These are phyloP conservation scores for Capronia epimyces DNA, from an alignment of 2,329 filamentous ascomycete species.

Conservation along the genomic window DNA sequence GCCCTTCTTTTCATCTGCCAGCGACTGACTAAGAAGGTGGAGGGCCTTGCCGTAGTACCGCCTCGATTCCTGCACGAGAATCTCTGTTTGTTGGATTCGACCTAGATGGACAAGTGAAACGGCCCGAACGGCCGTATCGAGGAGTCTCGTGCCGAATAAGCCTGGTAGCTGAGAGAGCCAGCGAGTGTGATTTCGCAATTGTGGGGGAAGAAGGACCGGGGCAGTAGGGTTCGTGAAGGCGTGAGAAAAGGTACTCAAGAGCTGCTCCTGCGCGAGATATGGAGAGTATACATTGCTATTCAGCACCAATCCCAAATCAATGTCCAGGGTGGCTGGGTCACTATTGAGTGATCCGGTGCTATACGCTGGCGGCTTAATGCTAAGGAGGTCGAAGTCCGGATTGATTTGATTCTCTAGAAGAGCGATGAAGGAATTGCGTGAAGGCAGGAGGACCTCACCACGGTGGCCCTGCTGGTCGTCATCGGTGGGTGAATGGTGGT, in stretches of 20 bases:
- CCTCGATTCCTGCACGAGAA: constrained; percentile 30
- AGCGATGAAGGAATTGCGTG: constrained; percentile 12
- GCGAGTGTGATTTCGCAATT: constrained; percentile 20
- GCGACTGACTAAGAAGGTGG: constrained; percentile 30
- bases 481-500: constrained; percentile 4
- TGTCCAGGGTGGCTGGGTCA: constrained; percentile 1
- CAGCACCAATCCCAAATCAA: constrained; percentile 8
- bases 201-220: constrained; percentile 6
- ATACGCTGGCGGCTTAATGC: background rate
- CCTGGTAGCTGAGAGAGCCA: constrained; percentile 26
- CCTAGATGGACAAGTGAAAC: constrained; percentile 33
- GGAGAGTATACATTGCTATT: constrained; percentile 19
- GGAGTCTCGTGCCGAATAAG: constrained; percentile 24
- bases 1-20: constrained; percentile 30
- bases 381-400: constrained; percentile 6
- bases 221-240: constrained; percentile 2
- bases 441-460: constrained; percentile 2
- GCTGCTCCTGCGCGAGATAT: constrained; percentile 24
- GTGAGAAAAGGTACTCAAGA: constrained; percentile 21
- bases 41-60: constrained; percentile 35
- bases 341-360: constrained; percentile 4
- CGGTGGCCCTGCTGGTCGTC: constrained; percentile 2
- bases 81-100: constrained; percentile 26
- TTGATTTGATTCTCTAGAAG: constrained; percentile 15
- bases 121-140: constrained; percentile 30